phyloP scores from a whole-genome alignment of 805 yeast species.

The Saturnispora hagleri region DNA sequence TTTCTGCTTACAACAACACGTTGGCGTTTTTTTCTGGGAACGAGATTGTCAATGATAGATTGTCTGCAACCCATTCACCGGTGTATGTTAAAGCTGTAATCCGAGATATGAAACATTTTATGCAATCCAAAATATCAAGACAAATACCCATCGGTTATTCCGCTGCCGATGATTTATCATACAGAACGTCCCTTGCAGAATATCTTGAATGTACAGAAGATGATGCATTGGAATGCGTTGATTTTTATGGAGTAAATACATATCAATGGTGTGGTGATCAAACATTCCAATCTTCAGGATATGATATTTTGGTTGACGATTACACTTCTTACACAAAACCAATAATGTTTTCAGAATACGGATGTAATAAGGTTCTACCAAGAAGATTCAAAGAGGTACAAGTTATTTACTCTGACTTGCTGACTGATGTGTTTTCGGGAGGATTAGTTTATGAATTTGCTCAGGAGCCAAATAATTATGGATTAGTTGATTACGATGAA shows the following conservation, averaged over 20 bases:
- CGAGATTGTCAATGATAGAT: constrained; percentile 60
- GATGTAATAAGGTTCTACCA: constrained; percentile 61
- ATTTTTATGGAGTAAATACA: constrained; percentile 89
- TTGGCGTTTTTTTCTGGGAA: constrained; percentile 78
- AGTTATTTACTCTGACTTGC: constrained; percentile 62
- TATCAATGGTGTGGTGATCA: constrained; percentile 93
- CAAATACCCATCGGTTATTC: constrained; percentile 77
- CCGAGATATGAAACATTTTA: constrained; percentile 74
- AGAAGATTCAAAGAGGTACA: constrained; percentile 78
- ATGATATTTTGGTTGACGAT: constrained; percentile 54
- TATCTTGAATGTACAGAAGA: constrained; percentile 78
- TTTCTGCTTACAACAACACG: constrained; percentile 55
- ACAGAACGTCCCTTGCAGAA: constrained; percentile 66
- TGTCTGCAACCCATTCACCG: constrained; percentile 49
- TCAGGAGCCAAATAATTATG: constrained; percentile 72
- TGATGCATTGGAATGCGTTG: constrained; percentile 68
- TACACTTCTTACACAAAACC: constrained; percentile 73
- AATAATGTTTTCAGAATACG: constrained; percentile 76
- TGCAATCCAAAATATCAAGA: constrained; percentile 49
- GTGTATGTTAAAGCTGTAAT: constrained; percentile 73
- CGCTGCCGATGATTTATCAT: constrained; percentile 76
- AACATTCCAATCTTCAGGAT: constrained; percentile 62
- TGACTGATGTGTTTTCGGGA: constrained; percentile 87
- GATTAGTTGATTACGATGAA: constrained; percentile 55
- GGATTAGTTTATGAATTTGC: constrained; percentile 90